These are phyloP conservation scores for Picea sitchensis DNA, from an alignment of 75 land plant species.

Conservation along the genomic window DNA sequence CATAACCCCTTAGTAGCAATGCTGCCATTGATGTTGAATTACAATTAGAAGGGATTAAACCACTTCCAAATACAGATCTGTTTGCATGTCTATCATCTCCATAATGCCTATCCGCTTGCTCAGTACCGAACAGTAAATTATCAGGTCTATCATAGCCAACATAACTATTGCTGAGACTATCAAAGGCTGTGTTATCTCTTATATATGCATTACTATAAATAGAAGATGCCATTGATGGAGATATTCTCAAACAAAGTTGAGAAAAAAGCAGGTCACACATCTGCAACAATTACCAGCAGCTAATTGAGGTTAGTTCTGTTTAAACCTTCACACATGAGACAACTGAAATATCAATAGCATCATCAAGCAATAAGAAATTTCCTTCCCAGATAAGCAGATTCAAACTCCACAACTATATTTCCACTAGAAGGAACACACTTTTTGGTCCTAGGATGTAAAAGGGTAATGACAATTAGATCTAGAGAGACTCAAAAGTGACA, in stretches of 20 bases:
- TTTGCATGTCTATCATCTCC: constrained; percentile 11
- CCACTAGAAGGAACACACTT: background rate
- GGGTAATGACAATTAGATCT: background rate
- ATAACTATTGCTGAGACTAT: constrained; percentile 10
- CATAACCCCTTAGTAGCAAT: constrained; percentile 73
- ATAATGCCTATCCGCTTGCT: constrained; percentile 7
- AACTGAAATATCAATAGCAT: background rate
- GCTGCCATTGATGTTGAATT: constrained; percentile 84
- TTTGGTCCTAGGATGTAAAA: background rate
- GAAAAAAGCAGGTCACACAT: constrained; percentile 96
- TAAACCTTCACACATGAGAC: background rate
- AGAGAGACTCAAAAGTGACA: background rate
- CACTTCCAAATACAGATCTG: constrained; percentile 12
- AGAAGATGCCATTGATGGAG: constrained; percentile 11
- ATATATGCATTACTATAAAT: constrained; percentile 12
- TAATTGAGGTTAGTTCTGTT: constrained; percentile 4
- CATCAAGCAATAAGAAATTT: background rate
- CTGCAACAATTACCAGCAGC: constrained; percentile 36
- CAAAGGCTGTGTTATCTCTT: constrained; percentile 16
- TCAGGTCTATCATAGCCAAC: constrained; percentile 16
- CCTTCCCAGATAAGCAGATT: background rate
- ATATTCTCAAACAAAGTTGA: constrained; percentile 75
- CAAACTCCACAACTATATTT: background rate
- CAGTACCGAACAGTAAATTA: background rate
- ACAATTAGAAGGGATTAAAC: constrained; percentile 10